A percentile compares a stretch with the other conserved stretches of the same genome.
These are phyloP conservation scores for Tuctoria greenei DNA, from an alignment of 176 grass and related monocot genomes.

Conservation along the genomic window DNA sequence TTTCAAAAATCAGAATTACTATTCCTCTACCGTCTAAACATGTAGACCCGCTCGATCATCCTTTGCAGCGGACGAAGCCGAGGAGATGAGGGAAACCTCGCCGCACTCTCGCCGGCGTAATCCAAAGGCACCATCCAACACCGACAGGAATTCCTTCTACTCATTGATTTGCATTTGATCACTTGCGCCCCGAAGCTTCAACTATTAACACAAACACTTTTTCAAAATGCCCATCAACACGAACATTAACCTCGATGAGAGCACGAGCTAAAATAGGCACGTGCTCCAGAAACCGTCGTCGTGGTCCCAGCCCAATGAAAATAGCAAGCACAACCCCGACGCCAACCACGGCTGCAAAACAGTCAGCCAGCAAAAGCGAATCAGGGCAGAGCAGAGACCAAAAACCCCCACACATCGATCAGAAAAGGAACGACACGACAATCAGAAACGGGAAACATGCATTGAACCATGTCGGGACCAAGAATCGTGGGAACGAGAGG, in stretches of 20 bases:
- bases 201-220: too few relatives aligned
- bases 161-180: background rate
- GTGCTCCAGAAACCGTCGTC: background rate
- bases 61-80: background rate
- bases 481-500: background rate
- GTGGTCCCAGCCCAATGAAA: background rate
- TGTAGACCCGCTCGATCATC: background rate
- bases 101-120: background rate
- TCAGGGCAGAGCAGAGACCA: background rate
- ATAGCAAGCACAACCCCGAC: background rate
- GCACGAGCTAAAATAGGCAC: constrained; percentile 6
- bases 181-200: background rate
- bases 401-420: background rate
- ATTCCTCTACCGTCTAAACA: background rate
- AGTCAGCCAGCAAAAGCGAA: too few relatives aligned
- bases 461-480: background rate
- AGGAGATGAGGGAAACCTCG: too few relatives aligned
- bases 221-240: too few relatives aligned
- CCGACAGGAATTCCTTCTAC: background rate
- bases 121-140: background rate
- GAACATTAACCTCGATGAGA: background rate
- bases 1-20: background rate
- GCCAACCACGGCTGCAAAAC: background rate
- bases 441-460: background rate
- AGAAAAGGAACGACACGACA: background rate